phyloP scores from a whole-genome alignment of 179 eudicot species.

The Monotropa hypopitys region DNA sequence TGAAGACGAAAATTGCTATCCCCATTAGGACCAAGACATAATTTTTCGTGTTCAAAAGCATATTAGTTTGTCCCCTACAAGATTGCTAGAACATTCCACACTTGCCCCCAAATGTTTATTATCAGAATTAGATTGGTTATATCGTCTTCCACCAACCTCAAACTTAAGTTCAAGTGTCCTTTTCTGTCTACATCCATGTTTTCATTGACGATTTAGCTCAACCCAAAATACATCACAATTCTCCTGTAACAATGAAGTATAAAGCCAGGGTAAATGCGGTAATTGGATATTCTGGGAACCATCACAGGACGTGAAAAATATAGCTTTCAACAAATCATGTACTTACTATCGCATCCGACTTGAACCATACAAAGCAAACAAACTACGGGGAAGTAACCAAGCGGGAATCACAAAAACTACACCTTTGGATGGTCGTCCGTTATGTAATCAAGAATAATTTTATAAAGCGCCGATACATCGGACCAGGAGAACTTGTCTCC shows the following conservation, averaged over 20 bases:
- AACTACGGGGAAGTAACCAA: background rate
- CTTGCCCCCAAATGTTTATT: background rate
- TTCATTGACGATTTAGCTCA: background rate
- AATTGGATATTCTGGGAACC: background rate
- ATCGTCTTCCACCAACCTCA: background rate
- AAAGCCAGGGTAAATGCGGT: background rate
- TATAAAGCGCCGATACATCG: slow-evolving; percentile 30
- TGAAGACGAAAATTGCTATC: background rate
- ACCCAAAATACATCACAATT: background rate
- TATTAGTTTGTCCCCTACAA: background rate
- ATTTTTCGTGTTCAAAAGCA: no score
- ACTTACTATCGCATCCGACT: background rate
- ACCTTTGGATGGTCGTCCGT: slow-evolving; percentile 57
- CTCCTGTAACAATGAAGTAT: background rate
- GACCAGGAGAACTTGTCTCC: slow-evolving; percentile 38
- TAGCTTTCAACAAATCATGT: background rate
- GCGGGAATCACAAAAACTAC: background rate
- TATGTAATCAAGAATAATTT: slow-evolving; percentile 29
- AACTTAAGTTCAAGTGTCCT: background rate
- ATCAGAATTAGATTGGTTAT: background rate
- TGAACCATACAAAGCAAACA: background rate
- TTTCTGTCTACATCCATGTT: background rate
- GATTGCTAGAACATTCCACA: background rate
- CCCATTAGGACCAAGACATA: background rate
- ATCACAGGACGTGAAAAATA: background rate